Conservation (phyloP, 805 yeast genomes). For the Saccharomycopsis vini region DNA sequence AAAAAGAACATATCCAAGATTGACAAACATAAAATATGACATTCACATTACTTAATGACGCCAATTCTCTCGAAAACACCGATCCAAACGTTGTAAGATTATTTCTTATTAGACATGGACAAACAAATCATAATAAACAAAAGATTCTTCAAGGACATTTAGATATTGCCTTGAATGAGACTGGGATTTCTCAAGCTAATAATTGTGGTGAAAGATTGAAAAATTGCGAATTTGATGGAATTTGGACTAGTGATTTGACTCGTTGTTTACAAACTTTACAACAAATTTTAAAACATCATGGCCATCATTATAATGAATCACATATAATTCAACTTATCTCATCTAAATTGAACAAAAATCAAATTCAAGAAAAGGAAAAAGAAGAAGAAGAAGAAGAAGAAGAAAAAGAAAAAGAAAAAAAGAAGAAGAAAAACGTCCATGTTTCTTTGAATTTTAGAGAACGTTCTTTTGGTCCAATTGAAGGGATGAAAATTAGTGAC, state of each 20-base stretch:
- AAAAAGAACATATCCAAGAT: background rate
- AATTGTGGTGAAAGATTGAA: slow-evolving; percentile 39
- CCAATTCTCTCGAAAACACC: slow-evolving; percentile 9
- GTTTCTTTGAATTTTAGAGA: slow-evolving; percentile 42
- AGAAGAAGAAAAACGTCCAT: background rate
- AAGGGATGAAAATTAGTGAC: slow-evolving; percentile 62
- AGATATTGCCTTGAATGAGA: slow-evolving; percentile 50
- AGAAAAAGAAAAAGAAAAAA: background rate
- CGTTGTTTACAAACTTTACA: slow-evolving; percentile 56
- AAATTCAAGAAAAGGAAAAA: background rate
- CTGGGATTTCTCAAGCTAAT: slow-evolving; percentile 54
- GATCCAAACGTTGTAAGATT: slow-evolving; percentile 36
- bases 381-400: background rate
- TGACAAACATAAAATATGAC: too few species aligned
- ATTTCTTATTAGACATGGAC: slow-evolving; percentile 75
- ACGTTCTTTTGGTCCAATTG: slow-evolving; percentile 68
- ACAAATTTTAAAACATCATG: slow-evolving; percentile 29
- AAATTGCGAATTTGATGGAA: slow-evolving; percentile 26
- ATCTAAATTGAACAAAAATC: background rate
- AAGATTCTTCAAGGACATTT: slow-evolving; percentile 75
- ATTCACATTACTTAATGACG: too few species aligned
- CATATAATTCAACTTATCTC: background rate
- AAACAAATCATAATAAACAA: slow-evolving; percentile 61
- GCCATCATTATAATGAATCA: slow-evolving; percentile 4
- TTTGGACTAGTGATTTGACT: slow-evolving; percentile 33